Percentiles rank a stretch among this genome's conserved stretches.
Conservation (phyloP, 2,329 filamentous ascomycete genomes). For the Nectriaceae sp. region DNA sequence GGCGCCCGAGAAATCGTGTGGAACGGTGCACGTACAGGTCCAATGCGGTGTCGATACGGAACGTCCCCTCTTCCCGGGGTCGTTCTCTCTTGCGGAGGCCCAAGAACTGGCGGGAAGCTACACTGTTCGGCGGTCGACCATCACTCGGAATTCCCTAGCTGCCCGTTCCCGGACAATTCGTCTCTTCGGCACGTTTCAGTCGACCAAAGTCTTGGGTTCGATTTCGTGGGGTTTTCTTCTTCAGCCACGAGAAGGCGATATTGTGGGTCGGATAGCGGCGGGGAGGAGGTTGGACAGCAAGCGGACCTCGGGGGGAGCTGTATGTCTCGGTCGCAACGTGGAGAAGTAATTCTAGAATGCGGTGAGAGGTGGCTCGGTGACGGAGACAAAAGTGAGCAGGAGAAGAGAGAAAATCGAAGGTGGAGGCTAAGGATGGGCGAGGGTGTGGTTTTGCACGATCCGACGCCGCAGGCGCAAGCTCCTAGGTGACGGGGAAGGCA, state of each 20-base stretch:
- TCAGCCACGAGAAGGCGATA: slow-evolving; percentile 18
- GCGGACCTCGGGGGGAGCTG: slow-evolving; percentile 22
- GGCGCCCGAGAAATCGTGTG: slow-evolving; percentile 32
- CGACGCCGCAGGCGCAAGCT: slow-evolving; percentile 23
- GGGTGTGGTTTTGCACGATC: slow-evolving; percentile 26
- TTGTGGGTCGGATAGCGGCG: slow-evolving; percentile 19
- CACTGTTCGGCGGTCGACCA: slow-evolving; percentile 37
- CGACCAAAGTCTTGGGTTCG: slow-evolving; percentile 19
- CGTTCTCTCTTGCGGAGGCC: slow-evolving; percentile 26
- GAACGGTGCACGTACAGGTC: slow-evolving; percentile 44
- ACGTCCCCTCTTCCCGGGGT: slow-evolving; percentile 29
- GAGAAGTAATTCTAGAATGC: slow-evolving; percentile 19
- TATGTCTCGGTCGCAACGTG: slow-evolving; percentile 33
- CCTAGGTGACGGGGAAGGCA: slow-evolving; percentile 13
- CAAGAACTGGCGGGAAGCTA: slow-evolving; percentile 34
- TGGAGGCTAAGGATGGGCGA: slow-evolving; percentile 22
- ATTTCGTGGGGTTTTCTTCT: slow-evolving; percentile 13
- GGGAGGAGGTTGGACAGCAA: slow-evolving; percentile 23
- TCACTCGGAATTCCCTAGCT: slow-evolving; percentile 38
- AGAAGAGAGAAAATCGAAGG: slow-evolving; percentile 12
- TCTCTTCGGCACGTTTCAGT: slow-evolving; percentile 17
- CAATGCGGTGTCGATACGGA: slow-evolving; percentile 34
- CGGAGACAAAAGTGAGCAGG: slow-evolving; percentile 10
- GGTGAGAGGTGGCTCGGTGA: slow-evolving; percentile 19
- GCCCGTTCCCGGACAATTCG: slow-evolving; percentile 34